phyloP scores from a whole-genome alignment of 108 stramenopile species.

The Hondaea fermentalgiana region DNA sequence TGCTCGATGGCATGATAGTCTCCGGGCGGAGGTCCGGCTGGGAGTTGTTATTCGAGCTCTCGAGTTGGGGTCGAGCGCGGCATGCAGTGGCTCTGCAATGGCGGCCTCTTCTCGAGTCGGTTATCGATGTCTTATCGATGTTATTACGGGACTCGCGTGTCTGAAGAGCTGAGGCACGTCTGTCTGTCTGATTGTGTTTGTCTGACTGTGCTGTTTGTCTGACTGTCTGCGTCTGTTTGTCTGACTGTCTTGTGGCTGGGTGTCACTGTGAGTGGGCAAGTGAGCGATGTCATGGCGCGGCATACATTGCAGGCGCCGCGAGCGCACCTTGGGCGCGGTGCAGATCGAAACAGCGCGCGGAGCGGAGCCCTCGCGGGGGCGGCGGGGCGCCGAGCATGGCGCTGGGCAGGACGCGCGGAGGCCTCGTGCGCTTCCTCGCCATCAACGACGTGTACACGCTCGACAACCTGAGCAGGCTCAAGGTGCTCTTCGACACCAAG shows the following conservation, averaged over 20 bases:
- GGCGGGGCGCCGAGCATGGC: neutral
- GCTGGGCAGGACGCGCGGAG: neutral
- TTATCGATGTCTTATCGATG: neutral
- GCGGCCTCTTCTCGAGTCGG: neutral
- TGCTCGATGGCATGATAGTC: too few species aligned
- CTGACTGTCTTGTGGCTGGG: neutral
- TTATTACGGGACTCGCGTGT: neutral
- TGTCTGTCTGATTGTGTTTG: neutral
- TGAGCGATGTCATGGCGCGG: neutral
- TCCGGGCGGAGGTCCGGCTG: too few species aligned
- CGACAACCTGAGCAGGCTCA: constrained; percentile 40
- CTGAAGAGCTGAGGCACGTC: neutral
- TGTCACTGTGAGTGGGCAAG: neutral
- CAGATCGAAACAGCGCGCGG: neutral
- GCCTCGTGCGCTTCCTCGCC: constrained; percentile 34
- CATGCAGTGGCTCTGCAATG: too few species aligned
- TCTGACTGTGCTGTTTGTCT: neutral
- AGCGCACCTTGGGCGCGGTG: neutral
- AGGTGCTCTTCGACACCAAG: constrained; percentile 31
- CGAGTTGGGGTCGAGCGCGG: too few species aligned
- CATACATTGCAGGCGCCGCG: neutral
- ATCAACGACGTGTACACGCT: constrained; percentile 54
- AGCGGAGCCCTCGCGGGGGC: neutral
- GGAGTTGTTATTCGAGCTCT: too few species aligned
- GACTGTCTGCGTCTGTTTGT: neutral